Evolutionary conservation across 352 stramenopile species (phyloP).

Genomic region (Pythium scleroteichum): DNA sequence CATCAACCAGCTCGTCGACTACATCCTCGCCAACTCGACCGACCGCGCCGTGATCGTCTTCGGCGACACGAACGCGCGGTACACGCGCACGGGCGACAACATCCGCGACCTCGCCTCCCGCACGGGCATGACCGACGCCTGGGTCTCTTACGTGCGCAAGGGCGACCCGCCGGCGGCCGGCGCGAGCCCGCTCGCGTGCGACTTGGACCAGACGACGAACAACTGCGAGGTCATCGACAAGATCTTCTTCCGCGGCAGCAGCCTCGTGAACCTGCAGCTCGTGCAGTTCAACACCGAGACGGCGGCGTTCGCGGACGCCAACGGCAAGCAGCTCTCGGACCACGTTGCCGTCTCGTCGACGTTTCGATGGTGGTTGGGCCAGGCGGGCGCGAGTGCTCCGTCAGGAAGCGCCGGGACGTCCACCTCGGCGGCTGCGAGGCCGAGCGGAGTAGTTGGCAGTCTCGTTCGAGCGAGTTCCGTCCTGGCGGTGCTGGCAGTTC

Average conservation of each 20-base stretch:
- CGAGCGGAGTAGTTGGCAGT: no score
- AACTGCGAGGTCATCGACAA: constrained; percentile 55
- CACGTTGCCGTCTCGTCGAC: constrained; percentile 41
- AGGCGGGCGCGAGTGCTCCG: no score
- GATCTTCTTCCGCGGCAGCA: constrained; percentile 50
- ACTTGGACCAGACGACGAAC: constrained; percentile 32
- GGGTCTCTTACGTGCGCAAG: constrained; percentile 39
- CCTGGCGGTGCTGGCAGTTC: no score
- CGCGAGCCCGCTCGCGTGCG: constrained; percentile 37
- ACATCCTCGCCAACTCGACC: constrained; percentile 41
- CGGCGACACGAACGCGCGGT: constrained; percentile 52
- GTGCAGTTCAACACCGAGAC: constrained; percentile 44
- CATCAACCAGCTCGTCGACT: constrained; percentile 43
- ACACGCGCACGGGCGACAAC: constrained; percentile 33
- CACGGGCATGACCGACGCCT: constrained; percentile 40
- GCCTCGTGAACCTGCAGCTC: constrained; percentile 24
- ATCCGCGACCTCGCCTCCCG: constrained; percentile 17
- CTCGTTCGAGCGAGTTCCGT: no score
- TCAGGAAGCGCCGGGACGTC: no score
- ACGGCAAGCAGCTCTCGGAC: constrained; percentile 38
- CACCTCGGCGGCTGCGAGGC: no score
- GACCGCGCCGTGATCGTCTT: constrained; percentile 46
- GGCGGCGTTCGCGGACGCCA: constrained; percentile 33
- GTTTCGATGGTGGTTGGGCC: constrained; percentile 38
- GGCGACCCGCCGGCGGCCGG: constrained; percentile 31